Evolutionary conservation across 192 early-diverging fungal species (phyloP).

Genomic region (Coemansia sp.): DNA sequence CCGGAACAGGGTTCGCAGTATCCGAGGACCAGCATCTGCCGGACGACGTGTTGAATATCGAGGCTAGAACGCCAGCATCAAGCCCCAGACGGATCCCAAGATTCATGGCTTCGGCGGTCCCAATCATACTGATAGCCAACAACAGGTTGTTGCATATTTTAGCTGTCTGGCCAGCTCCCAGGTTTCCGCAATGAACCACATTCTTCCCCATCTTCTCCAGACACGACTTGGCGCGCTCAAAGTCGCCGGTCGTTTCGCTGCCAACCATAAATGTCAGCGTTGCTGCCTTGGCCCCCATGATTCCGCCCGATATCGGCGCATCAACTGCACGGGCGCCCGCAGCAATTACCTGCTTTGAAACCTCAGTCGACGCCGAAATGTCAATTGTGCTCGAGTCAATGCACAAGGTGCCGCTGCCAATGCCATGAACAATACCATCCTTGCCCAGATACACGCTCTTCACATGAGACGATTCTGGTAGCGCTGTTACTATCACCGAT

Average conservation of each 20-base stretch:
- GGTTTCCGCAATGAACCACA: constrained; percentile 79
- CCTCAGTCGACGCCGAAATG: constrained; percentile 69
- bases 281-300: constrained; percentile 80
- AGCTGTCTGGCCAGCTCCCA: constrained; percentile 86
- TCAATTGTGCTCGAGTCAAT: constrained; percentile 96
- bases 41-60: constrained; percentile 85
- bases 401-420: constrained; percentile 58
- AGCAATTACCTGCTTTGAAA: constrained; percentile 62
- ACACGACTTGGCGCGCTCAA: constrained; percentile 64
- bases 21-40: constrained; percentile 94
- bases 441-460: constrained; percentile 78
- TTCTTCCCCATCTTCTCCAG: constrained; percentile 85
- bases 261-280: constrained; percentile 98
- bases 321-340: constrained; percentile 74
- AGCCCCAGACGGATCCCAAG: constrained; percentile 86
- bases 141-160: constrained; percentile 99
- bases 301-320: constrained; percentile 95
- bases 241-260: constrained; percentile 57
- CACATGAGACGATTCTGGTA: constrained; percentile 84
- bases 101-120: constrained; percentile 88
- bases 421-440: constrained; percentile 61
- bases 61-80: constrained; percentile 78
- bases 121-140: constrained; percentile 92
- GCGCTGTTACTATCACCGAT: constrained; percentile 85
- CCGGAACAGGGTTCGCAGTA: constrained; percentile 87